These are phyloP conservation scores for Kazachstania sp. DNA, from an alignment of 1,139 yeast species.

Conservation along the genomic window DNA sequence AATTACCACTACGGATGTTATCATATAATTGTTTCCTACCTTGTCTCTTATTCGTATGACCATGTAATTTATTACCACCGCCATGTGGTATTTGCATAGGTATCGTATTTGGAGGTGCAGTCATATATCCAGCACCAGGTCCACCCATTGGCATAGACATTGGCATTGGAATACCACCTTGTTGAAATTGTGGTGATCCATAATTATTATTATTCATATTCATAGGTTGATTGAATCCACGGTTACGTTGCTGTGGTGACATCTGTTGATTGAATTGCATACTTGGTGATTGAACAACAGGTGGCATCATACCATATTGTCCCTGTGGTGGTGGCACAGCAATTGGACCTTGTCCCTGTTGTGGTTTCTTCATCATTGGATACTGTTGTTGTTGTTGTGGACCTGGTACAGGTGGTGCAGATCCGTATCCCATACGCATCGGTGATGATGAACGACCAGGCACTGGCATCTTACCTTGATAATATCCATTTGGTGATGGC, in stretches of 20 bases:
- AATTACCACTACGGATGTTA: conserved; percentile 29
- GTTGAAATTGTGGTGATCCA: conserved; percentile 2
- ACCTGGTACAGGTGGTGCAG: no score
- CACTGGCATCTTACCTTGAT: not conserved
- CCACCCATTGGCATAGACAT: not conserved
- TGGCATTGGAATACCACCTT: no score
- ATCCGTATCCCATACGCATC: no score
- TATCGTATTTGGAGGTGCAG: conserved; percentile 8
- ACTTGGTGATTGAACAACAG: not conserved
- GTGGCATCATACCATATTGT: not conserved
- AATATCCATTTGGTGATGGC: not conserved
- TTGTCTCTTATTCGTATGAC: conserved; percentile 22
- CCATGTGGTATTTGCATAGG: conserved; percentile 10
- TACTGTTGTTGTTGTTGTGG: no score
- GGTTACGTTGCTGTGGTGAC: not conserved
- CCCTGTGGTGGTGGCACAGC: not conserved
- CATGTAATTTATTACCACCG: conserved; percentile 23
- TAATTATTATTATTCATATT: not conserved
- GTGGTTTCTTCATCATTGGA: not conserved
- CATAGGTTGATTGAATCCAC: conserved; percentile 1
- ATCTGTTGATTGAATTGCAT: conserved; percentile 2
- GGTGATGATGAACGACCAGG: not conserved
- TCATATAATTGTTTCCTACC: conserved; percentile 27
- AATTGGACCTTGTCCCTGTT: conserved; percentile 1
- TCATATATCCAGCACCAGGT: conserved; percentile 1